A percentile compares a stretch with the other conserved stretches of the same genome.
Conservation (phyloP, 352 stramenopile genomes). For the Phytophthora litchii region DNA sequence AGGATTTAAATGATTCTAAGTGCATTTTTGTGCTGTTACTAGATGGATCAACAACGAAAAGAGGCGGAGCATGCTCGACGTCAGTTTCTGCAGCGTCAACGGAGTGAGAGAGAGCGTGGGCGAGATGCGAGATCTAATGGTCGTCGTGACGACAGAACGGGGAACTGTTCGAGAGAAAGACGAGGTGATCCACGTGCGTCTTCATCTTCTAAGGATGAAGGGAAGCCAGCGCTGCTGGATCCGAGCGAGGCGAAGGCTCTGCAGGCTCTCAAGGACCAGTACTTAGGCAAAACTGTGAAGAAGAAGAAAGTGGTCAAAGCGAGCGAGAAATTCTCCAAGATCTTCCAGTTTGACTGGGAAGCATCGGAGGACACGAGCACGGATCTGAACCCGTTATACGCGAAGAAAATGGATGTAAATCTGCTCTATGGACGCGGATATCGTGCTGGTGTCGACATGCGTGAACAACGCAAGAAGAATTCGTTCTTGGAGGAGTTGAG, state of each 20-base stretch:
- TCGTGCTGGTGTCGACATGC: slow-evolving; percentile 92
- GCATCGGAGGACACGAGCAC: slow-evolving; percentile 90
- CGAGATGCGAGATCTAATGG: slow-evolving; percentile 18
- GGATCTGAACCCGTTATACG: slow-evolving; percentile 93
- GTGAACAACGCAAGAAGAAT: slow-evolving; percentile 92
- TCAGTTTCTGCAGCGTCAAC: slow-evolving; percentile 68
- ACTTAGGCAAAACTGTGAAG: slow-evolving; percentile 83
- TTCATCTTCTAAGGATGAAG: slow-evolving; percentile 19
- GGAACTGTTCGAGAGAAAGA: slow-evolving; percentile 9
- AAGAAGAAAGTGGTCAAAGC: slow-evolving; percentile 93
- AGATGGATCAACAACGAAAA: slow-evolving; percentile 64
- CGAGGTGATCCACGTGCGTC: slow-evolving; percentile 8
- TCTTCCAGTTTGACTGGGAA: slow-evolving; percentile 96
- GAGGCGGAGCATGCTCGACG: slow-evolving; percentile 61
- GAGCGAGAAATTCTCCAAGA: slow-evolving; percentile 93
- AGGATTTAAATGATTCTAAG: slow-evolving; percentile 2
- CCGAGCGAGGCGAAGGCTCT: slow-evolving; percentile 77
- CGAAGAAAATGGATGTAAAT: slow-evolving; percentile 89
- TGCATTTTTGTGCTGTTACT: slow-evolving; percentile 6
- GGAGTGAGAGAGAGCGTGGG: slow-evolving; percentile 40
- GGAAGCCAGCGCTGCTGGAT: slow-evolving; percentile 30
- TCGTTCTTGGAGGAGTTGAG: slow-evolving; percentile 89
- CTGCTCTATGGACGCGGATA: slow-evolving; percentile 93
- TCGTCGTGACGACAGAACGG: slow-evolving; percentile 22
- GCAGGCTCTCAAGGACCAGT: slow-evolving; percentile 88